Evolutionary conservation across 2,329 filamentous ascomycete genomes (phyloP).

Genomic region (Huntiella bhutanensis): DNA sequence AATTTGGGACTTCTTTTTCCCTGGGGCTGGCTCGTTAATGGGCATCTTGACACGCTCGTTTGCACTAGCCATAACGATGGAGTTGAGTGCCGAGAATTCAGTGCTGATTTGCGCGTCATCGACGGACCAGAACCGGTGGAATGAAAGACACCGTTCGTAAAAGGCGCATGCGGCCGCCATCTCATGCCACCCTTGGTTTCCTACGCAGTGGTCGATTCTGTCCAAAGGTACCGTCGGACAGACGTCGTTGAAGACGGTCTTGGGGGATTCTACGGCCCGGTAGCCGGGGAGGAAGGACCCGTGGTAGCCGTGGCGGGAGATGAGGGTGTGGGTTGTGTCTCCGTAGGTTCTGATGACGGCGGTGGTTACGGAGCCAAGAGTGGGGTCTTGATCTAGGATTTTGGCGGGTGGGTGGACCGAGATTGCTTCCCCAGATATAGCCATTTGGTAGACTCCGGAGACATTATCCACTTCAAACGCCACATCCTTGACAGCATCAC

Average conservation of each 20-base stretch:
- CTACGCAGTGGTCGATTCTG: conserved; percentile 88
- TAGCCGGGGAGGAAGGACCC: conserved; percentile 76
- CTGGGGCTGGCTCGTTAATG: conserved; percentile 85
- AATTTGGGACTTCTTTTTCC: conserved; percentile 84
- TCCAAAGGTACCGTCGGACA: conserved; percentile 49
- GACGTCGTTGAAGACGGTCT: conserved; percentile 17
- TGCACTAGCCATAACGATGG: conserved; percentile 73
- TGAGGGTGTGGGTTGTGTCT: conserved; percentile 83
- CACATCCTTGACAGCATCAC: conserved; percentile 88
- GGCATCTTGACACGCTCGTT: conserved; percentile 91
- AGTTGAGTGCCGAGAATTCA: conserved; percentile 75
- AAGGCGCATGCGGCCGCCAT: conserved; percentile 51
- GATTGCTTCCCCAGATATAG: conserved; percentile 39
- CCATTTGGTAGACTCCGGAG: conserved; percentile 56
- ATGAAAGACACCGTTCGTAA: conserved; percentile 77
- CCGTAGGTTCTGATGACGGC: conserved; percentile 84
- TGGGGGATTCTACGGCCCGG: conserved; percentile 30
- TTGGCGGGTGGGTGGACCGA: conserved; percentile 42
- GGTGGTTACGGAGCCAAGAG: conserved; percentile 42
- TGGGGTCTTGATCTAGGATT: conserved; percentile 34
- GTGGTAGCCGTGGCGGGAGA: conserved; percentile 50
- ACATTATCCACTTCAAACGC: conserved; percentile 89
- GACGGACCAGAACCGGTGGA: conserved; percentile 95
- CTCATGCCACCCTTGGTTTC: conserved; percentile 89
- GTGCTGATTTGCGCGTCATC: conserved; percentile 87